Conservation (phyloP, 2,329 filamentous ascomycete genomes). For the Monosporascus sp. region DNA sequence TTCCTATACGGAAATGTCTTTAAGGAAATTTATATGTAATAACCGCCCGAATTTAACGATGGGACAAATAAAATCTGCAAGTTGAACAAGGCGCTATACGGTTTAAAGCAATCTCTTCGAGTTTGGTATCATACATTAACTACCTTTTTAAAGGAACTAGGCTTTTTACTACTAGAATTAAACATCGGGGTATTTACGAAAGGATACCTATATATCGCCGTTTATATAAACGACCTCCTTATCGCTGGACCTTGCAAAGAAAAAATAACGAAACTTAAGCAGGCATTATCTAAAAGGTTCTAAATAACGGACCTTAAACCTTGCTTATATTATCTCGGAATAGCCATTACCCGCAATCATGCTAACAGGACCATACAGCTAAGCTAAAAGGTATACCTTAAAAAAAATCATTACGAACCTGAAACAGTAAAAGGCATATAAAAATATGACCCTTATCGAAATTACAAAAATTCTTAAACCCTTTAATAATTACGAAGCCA, state of each 20-base stretch:
- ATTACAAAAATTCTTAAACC: too few relatives aligned
- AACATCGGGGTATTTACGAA: too few relatives aligned
- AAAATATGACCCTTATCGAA: not conserved
- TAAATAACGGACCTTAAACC: conserved; percentile 5
- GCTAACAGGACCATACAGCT: conserved; percentile 4
- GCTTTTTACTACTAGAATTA: not conserved
- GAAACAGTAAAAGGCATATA: conserved; percentile 1
- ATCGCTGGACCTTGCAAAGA: conserved; percentile 1
- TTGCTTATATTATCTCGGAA: conserved; percentile 6
- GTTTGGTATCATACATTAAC: conserved; percentile 6
- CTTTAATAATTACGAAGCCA: too few relatives aligned
- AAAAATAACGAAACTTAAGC: conserved; percentile 6
- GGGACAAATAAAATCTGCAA: not conserved
- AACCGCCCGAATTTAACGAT: conserved; percentile 3
- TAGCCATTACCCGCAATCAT: conserved; percentile 1
- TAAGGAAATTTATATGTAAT: conserved; percentile 4
- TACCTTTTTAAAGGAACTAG: not conserved
- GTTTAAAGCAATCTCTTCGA: too few relatives aligned
- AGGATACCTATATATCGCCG: too few relatives aligned
- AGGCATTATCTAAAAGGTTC: conserved; percentile 3
- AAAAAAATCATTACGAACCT: conserved; percentile 4
- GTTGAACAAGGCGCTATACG: too few relatives aligned
- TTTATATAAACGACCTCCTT: conserved; percentile 7
- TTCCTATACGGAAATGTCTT: too few relatives aligned
- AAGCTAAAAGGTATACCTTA: conserved; percentile 4